These are phyloP conservation scores for Podaxis sp. DNA, from an alignment of 768 basidiomycete genomes.

Conservation along the genomic window DNA sequence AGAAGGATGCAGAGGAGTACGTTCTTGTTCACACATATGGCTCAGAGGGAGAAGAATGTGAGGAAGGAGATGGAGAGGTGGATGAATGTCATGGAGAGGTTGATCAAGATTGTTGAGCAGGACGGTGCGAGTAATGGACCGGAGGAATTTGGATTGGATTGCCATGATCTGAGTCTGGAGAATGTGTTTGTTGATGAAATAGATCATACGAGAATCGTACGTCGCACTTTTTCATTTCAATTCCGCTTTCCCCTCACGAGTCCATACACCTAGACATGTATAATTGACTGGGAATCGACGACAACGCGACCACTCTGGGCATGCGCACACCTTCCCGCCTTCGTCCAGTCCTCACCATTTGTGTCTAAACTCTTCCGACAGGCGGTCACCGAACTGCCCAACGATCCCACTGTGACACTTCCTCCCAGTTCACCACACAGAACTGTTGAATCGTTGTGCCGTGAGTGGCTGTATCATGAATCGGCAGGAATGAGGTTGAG, in stretches of 20 bases:
- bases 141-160: conserved; percentile 79
- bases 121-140: conserved; percentile 28
- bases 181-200: conserved; percentile 79
- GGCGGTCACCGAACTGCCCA: conserved; percentile 52
- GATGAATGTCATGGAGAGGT: conserved; percentile 63
- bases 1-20: conserved; percentile 78
- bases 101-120: conserved; percentile 34
- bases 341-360: conserved; percentile 77
- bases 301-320: conserved; percentile 85
- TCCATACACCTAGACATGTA: conserved; percentile 59
- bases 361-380: conserved; percentile 69
- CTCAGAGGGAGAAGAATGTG: conserved; percentile 61
- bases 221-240: conserved; percentile 29
- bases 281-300: conserved; percentile 93
- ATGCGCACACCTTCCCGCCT: conserved; percentile 78
- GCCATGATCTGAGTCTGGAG: conserved; percentile 83
- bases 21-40: conserved; percentile 72
- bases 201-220: conserved; percentile 69
- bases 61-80: conserved; percentile 72
- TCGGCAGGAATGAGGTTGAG: conserved; percentile 62
- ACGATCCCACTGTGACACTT: conserved; percentile 24
- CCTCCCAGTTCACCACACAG: conserved; percentile 18
- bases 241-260: not conserved
- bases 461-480: conserved; percentile 78
- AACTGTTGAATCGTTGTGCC: conserved; percentile 41